These are phyloP conservation scores for Rubroshorea leprosula DNA, from an alignment of 345 rosid genomes.

Conservation along the genomic window DNA sequence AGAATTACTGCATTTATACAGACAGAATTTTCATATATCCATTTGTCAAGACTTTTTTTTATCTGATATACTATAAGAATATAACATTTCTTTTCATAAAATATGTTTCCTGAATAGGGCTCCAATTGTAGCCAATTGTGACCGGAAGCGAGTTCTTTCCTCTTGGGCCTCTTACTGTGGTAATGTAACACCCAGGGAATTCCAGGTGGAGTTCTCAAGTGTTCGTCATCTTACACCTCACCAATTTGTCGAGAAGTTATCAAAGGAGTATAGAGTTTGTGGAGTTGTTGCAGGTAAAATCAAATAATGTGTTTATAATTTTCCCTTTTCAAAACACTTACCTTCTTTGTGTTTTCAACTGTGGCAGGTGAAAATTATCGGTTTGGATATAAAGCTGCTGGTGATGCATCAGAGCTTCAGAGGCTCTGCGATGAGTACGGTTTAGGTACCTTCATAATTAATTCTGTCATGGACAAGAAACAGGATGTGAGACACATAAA, in stretches of 20 bases:
- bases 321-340: constrained; percentile 1
- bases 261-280: constrained; percentile 60
- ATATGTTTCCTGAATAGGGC: constrained; percentile 33
- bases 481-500: constrained; percentile 34
- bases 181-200: constrained; percentile 53
- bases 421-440: constrained; percentile 68
- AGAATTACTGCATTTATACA: background rate
- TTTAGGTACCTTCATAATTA: constrained; percentile 60
- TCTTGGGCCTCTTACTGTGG: constrained; percentile 82
- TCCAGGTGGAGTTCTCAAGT: constrained; percentile 58
- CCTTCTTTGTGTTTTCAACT: constrained; percentile 7
- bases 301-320: background rate
- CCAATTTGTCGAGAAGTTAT: constrained; percentile 86
- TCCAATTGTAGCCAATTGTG: constrained; percentile 85
- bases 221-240: constrained; percentile 80
- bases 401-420: constrained; percentile 68
- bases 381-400: constrained; percentile 88
- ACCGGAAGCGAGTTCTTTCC: constrained; percentile 69
- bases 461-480: constrained; percentile 83
- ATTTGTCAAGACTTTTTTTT: no score
- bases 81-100: no score
- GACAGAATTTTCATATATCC: background rate
- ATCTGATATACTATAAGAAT: background rate
- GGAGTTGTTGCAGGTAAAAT: constrained; percentile 87
- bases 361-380: constrained; percentile 78